Evolutionary conservation across 306 rosid species (phyloP).

Genomic region (Cucurbita pepo): DNA sequence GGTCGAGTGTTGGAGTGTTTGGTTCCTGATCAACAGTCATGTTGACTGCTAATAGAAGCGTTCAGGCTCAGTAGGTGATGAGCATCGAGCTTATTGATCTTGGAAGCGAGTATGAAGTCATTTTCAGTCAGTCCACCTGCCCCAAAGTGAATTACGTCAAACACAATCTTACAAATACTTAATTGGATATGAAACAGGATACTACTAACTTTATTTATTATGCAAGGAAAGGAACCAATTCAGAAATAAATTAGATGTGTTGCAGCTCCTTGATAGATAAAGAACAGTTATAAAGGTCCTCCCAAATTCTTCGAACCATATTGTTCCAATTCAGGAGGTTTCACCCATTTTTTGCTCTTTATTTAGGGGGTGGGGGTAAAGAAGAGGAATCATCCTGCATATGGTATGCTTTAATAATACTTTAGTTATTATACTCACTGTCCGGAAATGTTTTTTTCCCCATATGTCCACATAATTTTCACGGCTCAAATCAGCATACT

Average conservation of each 20-base stretch:
- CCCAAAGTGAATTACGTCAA: neutral
- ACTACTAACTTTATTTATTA: no score
- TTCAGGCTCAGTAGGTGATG: conserved; percentile 40
- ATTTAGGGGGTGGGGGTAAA: neutral
- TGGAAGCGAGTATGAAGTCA: conserved; percentile 87
- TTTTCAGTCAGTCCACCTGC: conserved; percentile 86
- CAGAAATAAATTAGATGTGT: neutral
- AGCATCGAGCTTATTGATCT: conserved; percentile 39
- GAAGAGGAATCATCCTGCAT: neutral
- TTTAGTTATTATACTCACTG: no score
- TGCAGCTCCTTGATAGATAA: neutral
- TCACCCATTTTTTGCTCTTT: neutral
- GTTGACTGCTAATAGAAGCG: conserved; percentile 11
- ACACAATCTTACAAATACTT: neutral
- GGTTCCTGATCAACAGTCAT: neutral
- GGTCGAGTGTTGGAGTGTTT: neutral
- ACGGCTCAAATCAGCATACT: neutral
- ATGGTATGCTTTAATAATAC: neutral
- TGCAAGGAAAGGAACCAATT: neutral
- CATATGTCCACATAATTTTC: neutral
- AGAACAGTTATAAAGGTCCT: neutral
- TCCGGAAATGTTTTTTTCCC: neutral
- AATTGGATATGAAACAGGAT: neutral
- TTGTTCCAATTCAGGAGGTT: neutral
- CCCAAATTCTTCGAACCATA: neutral